These are phyloP conservation scores for Thermochaetoides thermophila DNA, from an alignment of 495 filamentous ascomycete species.

Conservation along the genomic window DNA sequence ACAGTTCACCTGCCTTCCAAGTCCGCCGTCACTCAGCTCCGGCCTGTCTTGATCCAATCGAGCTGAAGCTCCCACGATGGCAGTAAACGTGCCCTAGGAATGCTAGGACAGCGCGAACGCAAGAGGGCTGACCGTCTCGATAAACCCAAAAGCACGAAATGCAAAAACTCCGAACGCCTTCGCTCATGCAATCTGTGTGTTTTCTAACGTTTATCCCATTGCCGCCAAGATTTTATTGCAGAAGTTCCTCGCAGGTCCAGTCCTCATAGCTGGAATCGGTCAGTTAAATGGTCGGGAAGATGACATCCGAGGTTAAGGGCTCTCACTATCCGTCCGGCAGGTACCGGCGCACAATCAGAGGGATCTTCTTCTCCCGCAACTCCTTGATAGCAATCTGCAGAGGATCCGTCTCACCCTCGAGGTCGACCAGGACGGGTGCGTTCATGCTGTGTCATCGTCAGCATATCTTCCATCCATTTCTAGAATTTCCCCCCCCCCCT, in stretches of 20 bases:
- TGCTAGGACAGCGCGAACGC: neutral
- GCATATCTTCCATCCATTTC: neutral
- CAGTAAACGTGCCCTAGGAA: neutral
- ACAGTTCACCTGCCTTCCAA: too few relatives aligned
- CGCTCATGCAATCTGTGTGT: conserved; percentile 20
- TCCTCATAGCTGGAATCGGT: conserved; percentile 68
- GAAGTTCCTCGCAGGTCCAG: conserved; percentile 93
- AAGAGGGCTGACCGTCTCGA: neutral
- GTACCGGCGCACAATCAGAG: conserved; percentile 84
- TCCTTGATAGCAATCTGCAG: conserved; percentile 96
- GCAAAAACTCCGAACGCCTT: conserved; percentile 15
- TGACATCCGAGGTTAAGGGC: neutral
- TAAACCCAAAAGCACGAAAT: conserved; percentile 4
- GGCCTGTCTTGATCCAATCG: too few relatives aligned
- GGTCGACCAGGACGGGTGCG: conserved; percentile 87
- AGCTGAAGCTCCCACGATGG: neutral
- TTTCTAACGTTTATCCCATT: conserved; percentile 2
- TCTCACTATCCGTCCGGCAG: conserved; percentile 93
- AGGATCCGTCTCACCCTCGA: conserved; percentile 95
- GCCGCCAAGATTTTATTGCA: conserved; percentile 26
- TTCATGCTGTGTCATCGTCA: conserved; percentile 57
- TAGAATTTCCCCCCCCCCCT: neutral
- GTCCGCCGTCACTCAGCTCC: too few relatives aligned
- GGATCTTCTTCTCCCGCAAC: conserved; percentile 95
- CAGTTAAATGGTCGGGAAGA: neutral